Conservation (phyloP, 1,284 basidiomycete species). For the Xerocomus cyaneibrunnescens region DNA sequence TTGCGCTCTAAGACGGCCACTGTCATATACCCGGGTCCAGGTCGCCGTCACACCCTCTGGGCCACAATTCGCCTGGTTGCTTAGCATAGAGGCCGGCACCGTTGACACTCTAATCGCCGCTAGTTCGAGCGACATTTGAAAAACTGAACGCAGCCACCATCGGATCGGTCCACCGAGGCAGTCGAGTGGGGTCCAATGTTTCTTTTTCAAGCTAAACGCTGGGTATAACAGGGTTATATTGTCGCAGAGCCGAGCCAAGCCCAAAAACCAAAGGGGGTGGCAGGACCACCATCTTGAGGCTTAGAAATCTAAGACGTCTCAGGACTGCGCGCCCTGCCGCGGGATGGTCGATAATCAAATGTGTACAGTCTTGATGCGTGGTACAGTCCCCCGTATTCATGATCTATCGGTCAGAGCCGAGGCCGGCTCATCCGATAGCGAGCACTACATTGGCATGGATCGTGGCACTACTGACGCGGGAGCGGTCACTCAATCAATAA, state of each 20-base stretch:
- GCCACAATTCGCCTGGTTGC: not conserved
- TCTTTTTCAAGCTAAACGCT: slow-evolving; percentile 21
- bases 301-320: slow-evolving; percentile 7
- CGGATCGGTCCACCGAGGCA: not conserved
- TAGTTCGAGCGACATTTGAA: not conserved
- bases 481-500: not conserved
- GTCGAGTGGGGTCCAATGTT: slow-evolving; percentile 7
- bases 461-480: not conserved
- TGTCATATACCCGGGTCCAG: not conserved
- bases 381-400: too few relatives aligned
- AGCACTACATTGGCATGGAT: slow-evolving; percentile 1
- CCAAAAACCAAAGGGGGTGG: not conserved
- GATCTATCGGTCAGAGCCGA: too few relatives aligned
- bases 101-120: not conserved
- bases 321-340: not conserved
- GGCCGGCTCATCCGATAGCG: too few relatives aligned
- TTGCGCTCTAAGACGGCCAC: too few relatives aligned
- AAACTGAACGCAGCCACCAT: slow-evolving; percentile 1
- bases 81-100: not conserved
- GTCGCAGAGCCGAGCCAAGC: too few relatives aligned
- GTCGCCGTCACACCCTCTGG: not conserved
- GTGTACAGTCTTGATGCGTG: too few relatives aligned
- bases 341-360: too few relatives aligned
- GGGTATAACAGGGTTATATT: too few relatives aligned
- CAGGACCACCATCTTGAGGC: too few relatives aligned